phyloP scores from a whole-genome alignment of 1,284 basidiomycete genomes.

The Moesziomyces sp. region DNA sequence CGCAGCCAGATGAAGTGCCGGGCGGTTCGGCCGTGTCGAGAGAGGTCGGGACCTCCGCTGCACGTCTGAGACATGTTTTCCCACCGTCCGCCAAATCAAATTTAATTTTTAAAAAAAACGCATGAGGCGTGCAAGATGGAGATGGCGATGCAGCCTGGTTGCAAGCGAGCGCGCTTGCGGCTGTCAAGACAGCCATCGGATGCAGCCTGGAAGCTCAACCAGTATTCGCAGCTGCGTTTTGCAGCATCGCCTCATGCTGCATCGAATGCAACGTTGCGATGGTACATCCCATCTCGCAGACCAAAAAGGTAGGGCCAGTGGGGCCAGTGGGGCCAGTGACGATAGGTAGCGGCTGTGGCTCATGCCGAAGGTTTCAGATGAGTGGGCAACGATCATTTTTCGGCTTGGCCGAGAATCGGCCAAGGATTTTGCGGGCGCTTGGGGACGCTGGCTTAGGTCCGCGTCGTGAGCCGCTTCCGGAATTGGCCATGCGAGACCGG shows the following conservation, averaged over 20 bases:
- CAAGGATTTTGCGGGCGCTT: neutral
- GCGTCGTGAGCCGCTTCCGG: neutral
- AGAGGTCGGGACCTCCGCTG: neutral
- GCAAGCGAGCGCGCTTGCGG: conserved; percentile 1
- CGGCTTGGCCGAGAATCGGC: too few species aligned
- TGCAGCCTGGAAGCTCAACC: neutral
- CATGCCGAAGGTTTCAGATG: too few species aligned
- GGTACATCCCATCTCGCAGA: too few species aligned
- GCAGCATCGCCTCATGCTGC: neutral
- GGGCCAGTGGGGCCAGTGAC: too few species aligned
- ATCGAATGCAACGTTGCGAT: neutral
- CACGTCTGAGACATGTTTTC: neutral
- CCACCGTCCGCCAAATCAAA: neutral
- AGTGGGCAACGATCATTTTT: too few species aligned
- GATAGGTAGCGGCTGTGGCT: too few species aligned
- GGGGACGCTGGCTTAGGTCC: neutral
- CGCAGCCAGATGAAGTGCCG: too few species aligned
- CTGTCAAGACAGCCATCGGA: neutral
- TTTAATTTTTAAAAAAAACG: neutral
- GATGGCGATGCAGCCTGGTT: neutral
- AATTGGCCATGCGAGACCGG: neutral
- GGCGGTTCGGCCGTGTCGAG: neutral
- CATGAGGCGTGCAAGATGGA: neutral
- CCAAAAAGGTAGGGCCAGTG: too few species aligned
- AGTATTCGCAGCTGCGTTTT: neutral